These are phyloP conservation scores for Rhexocercosporidium sp. DNA, from an alignment of 2,329 filamentous ascomycete species.

Conservation along the genomic window DNA sequence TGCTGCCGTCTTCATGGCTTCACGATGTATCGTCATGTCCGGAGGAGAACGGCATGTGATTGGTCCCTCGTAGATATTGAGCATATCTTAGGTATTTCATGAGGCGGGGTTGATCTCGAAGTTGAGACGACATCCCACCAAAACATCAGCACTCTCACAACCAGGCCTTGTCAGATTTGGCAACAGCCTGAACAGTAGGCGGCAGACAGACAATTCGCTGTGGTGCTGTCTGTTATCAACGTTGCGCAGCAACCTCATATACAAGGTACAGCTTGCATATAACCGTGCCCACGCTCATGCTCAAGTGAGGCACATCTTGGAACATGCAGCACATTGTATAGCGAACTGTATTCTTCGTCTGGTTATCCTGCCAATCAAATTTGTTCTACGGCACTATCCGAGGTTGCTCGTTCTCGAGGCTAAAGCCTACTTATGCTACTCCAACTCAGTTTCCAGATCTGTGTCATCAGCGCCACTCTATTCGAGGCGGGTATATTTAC, in stretches of 20 bases:
- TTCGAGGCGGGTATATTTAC: constrained; percentile 31
- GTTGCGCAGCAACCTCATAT: constrained; percentile 7
- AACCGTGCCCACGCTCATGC: not conserved
- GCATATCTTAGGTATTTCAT: constrained; percentile 10
- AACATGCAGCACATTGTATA: not conserved
- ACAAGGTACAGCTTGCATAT: constrained; percentile 6
- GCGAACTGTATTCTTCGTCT: not conserved
- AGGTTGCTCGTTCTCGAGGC: constrained; percentile 12
- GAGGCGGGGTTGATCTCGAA: constrained; percentile 11
- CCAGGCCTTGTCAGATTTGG: not conserved
- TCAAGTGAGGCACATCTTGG: constrained; percentile 8
- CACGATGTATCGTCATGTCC: constrained; percentile 1
- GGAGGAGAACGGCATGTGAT: not conserved
- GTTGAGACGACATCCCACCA: constrained; percentile 20
- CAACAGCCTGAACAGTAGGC: constrained; percentile 18
- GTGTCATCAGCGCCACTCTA: constrained; percentile 21
- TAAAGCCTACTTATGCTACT: constrained; percentile 18
- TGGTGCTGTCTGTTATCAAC: not conserved
- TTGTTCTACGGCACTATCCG: constrained; percentile 12
- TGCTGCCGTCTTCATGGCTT: not conserved
- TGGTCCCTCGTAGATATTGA: not conserved
- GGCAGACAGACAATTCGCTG: not conserved
- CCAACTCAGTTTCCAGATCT: constrained; percentile 11
- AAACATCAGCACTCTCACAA: constrained; percentile 1
- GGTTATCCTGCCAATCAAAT: not conserved